Conservation (phyloP, 2,329 filamentous ascomycete species). For the Macrophomina pseudophaseolina region DNA sequence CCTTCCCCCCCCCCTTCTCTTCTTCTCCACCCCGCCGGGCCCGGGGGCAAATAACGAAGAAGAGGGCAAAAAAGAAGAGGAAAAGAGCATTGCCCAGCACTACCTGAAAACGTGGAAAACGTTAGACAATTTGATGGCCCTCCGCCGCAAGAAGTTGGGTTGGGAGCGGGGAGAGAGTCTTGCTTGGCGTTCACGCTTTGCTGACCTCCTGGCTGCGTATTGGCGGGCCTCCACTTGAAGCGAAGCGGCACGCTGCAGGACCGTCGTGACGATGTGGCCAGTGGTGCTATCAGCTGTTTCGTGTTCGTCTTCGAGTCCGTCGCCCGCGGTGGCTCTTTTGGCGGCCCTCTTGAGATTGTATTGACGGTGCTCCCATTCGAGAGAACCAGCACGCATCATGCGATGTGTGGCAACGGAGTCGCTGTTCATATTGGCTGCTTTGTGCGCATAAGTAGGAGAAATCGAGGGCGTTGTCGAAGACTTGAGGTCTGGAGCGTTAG, state of each 20-base stretch:
- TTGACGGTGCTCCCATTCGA: too few relatives aligned
- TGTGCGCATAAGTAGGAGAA: too few relatives aligned
- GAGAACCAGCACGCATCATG: too few relatives aligned
- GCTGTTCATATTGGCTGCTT: too few relatives aligned
- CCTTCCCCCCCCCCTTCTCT: too few relatives aligned
- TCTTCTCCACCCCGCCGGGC: too few relatives aligned
- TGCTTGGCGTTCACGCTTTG: background rate
- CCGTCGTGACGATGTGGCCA: background rate
- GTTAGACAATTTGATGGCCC: background rate
- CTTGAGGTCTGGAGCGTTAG: too few relatives aligned
- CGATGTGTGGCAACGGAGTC: too few relatives aligned
- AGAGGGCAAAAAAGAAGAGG: background rate
- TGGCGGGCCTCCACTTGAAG: background rate
- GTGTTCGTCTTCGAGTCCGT: background rate
- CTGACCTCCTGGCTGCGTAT: background rate
- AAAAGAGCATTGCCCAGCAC: background rate
- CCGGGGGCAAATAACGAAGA: background rate
- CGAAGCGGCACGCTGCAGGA: background rate
- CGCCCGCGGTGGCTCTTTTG: background rate
- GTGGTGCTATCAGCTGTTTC: background rate
- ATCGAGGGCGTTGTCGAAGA: too few relatives aligned
- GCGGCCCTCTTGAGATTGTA: too few relatives aligned
- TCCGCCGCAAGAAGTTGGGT: background rate
- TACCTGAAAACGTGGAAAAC: background rate
- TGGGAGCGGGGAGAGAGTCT: background rate